A percentile compares a stretch with the other conserved stretches of the same genome.
Conservation (phyloP, 345 rosid genomes). For the Salix purpurea region DNA sequence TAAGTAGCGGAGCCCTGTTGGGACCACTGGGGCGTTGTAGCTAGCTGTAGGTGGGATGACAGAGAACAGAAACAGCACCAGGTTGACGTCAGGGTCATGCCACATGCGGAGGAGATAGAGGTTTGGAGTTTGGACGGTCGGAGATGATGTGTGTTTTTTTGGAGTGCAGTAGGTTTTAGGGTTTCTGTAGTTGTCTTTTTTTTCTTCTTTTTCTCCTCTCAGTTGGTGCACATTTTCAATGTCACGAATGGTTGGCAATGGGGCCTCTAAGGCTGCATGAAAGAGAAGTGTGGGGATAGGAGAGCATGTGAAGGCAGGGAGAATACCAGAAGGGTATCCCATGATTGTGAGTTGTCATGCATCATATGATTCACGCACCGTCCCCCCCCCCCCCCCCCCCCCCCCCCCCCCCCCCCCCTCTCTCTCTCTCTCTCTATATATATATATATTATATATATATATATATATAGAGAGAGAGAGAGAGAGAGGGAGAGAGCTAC, state of each 20-base stretch:
- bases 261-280: not conserved
- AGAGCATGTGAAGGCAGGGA: slow-evolving; percentile 32
- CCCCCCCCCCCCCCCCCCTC: no score
- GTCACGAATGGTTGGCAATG: not conserved
- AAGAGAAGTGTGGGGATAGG: slow-evolving; percentile 2
- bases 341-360: slow-evolving; percentile 37
- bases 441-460: no score
- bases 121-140: not conserved
- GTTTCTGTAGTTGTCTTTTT: not conserved
- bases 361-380: not conserved
- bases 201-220: not conserved
- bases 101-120: not conserved
- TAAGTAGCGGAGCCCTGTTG: not conserved
- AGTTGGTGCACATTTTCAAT: not conserved
- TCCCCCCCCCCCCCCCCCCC: no score
- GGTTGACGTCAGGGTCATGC: not conserved
- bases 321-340: slow-evolving; percentile 4
- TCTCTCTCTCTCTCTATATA: not conserved
- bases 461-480: no score
- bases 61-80: not conserved
- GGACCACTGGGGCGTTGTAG: not conserved
- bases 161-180: not conserved
- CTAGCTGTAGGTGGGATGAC: not conserved
- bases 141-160: not conserved
- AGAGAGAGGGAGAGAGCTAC: no score